phyloP scores from a whole-genome alignment of 2,329 filamentous ascomycete genomes.

The Ophiostoma sp. region DNA sequence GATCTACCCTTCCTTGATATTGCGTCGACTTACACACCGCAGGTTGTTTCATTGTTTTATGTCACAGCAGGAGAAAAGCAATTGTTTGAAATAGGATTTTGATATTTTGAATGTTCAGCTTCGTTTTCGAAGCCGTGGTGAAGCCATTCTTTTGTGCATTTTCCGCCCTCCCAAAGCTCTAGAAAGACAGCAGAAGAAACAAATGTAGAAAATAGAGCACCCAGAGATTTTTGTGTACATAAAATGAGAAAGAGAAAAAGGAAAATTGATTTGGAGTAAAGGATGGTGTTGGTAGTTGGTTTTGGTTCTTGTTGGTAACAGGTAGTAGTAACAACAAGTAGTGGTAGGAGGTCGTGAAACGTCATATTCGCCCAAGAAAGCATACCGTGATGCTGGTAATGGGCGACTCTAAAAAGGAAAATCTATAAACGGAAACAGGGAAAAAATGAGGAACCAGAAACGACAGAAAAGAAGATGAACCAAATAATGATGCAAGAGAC shows the following conservation, averaged over 20 bases:
- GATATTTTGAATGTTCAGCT: background rate
- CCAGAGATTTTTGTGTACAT: background rate
- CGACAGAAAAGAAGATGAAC: background rate
- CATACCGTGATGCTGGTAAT: conserved; percentile 1
- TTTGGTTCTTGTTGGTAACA: background rate
- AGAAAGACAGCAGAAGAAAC: background rate
- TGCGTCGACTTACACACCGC: no score
- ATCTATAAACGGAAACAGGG: background rate
- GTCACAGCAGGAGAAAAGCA: background rate
- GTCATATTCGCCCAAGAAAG: conserved; percentile 16
- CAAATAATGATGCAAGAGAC: background rate
- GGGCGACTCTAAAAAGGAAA: conserved; percentile 13
- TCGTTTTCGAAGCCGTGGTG: background rate
- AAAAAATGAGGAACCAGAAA: background rate
- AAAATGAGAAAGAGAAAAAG: conserved; percentile 14
- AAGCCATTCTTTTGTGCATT: background rate
- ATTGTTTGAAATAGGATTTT: background rate
- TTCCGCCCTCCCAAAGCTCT: background rate
- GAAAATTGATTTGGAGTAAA: conserved; percentile 7
- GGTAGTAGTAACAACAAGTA: conserved; percentile 3
- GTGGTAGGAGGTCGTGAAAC: conserved; percentile 24
- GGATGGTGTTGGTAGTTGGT: conserved; percentile 2
- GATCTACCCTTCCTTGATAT: no score
- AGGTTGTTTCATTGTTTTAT: no score
- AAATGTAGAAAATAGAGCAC: background rate